These are phyloP conservation scores for Pseudoturritis turrita DNA, from an alignment of 345 rosid genomes.

Conservation along the genomic window DNA sequence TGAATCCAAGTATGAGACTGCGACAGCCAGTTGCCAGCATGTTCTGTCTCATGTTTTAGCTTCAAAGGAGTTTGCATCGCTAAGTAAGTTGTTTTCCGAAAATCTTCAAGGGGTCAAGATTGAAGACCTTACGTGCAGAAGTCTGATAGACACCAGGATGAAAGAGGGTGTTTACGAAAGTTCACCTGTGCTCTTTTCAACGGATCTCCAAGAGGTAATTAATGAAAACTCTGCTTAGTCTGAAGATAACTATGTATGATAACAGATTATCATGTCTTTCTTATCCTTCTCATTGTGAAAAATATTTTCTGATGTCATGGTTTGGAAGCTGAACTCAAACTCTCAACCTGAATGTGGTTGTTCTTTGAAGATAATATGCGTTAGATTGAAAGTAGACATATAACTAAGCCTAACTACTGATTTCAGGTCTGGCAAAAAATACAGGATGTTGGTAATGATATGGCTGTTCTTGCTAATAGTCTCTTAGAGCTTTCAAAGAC, in stretches of 20 bases:
- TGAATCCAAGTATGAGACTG: slow-evolving; percentile 33
- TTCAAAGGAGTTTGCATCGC: slow-evolving; percentile 66
- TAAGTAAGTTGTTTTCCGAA: slow-evolving; percentile 67
- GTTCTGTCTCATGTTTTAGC: slow-evolving; percentile 56
- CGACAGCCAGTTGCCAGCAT: slow-evolving; percentile 54
- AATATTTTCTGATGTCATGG: background rate
- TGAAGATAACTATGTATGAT: background rate
- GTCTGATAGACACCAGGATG: slow-evolving; percentile 61
- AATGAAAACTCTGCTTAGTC: background rate
- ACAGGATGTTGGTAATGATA: slow-evolving; percentile 60
- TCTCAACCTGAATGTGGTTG: slow-evolving; percentile 10
- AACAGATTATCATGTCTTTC: background rate
- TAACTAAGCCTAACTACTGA: slow-evolving; percentile 7
- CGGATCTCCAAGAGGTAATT: slow-evolving; percentile 67
- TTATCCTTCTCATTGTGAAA: background rate
- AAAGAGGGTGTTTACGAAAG: slow-evolving; percentile 70
- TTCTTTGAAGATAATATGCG: background rate
- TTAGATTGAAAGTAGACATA: background rate
- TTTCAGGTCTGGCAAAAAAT: slow-evolving; percentile 70
- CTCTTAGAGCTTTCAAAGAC: slow-evolving; percentile 57
- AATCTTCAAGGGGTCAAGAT: slow-evolving; percentile 63
- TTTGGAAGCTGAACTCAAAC: background rate
- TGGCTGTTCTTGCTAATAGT: slow-evolving; percentile 60
- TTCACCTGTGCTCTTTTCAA: slow-evolving; percentile 53
- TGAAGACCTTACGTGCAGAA: slow-evolving; percentile 49